phyloP scores from a whole-genome alignment of 2,329 filamentous ascomycete species.

The Grosmannia penicillata region DNA sequence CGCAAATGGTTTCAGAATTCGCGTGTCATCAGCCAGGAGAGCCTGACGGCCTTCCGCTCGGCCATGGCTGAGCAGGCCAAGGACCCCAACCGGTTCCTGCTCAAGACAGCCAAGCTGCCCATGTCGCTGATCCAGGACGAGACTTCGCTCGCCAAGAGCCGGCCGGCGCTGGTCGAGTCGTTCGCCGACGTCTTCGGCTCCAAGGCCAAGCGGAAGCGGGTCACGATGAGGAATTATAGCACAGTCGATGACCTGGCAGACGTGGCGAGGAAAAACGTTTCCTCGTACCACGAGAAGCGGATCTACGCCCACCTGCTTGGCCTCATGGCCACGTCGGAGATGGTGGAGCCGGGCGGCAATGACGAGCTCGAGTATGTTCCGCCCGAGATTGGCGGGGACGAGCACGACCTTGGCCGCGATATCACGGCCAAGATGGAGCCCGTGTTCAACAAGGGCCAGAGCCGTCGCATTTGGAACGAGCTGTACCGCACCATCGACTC shows the following conservation, averaged over 20 bases:
- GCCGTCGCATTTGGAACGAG: conserved; percentile 95
- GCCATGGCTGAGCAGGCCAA: conserved; percentile 82
- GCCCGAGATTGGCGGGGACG: conserved; percentile 7
- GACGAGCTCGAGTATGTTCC: conserved; percentile 19
- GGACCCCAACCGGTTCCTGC: conserved; percentile 85
- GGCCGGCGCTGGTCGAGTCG: conserved; percentile 19
- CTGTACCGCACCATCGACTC: conserved; percentile 69
- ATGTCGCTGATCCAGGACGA: conserved; percentile 85
- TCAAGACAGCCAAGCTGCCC: conserved; percentile 93
- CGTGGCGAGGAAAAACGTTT: conserved; percentile 65
- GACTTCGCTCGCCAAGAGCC: conserved; percentile 51
- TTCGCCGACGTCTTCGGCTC: conserved; percentile 86
- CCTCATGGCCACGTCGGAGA: conserved; percentile 38
- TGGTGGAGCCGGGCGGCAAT: conserved; percentile 38
- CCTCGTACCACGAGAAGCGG: conserved; percentile 53
- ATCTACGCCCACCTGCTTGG: conserved; percentile 1
- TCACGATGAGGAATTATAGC: conserved; percentile 52
- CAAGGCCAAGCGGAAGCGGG: conserved; percentile 82
- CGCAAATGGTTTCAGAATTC: conserved; percentile 98
- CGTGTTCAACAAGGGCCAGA: conserved; percentile 89
- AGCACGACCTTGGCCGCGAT: conserved; percentile 14
- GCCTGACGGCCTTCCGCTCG: conserved; percentile 52
- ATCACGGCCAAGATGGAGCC: conserved; percentile 54
- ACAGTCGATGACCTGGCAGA: conserved; percentile 71
- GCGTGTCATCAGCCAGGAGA: conserved; percentile 76